Conservation (phyloP, 2,329 filamentous ascomycete species). For the Scytalidium sp. region DNA sequence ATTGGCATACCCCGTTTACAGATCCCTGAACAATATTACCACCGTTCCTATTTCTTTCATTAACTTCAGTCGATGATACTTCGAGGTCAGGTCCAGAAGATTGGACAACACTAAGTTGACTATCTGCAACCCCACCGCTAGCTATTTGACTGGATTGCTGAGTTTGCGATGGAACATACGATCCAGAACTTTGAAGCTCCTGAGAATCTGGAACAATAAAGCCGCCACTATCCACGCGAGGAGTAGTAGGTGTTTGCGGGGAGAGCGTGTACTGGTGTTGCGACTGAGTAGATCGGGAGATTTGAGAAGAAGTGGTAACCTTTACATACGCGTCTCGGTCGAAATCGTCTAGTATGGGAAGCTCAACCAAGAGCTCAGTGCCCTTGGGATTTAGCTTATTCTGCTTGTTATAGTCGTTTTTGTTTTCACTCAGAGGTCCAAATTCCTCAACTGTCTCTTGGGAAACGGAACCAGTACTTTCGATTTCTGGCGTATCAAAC, state of each 20-base stretch:
- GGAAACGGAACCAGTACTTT: slow-evolving; percentile 2
- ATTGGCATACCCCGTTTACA: neutral
- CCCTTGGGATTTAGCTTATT: slow-evolving; percentile 4
- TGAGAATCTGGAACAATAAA: slow-evolving; percentile 17
- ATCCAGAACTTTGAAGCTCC: slow-evolving; percentile 11
- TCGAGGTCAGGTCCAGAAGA: neutral
- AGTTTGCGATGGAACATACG: slow-evolving; percentile 9
- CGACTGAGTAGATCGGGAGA: slow-evolving; percentile 2
- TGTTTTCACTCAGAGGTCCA: slow-evolving; percentile 13
- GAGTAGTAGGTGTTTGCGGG: slow-evolving; percentile 2
- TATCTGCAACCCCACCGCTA: neutral
- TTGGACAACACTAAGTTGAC: neutral
- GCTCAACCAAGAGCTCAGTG: slow-evolving; percentile 8
- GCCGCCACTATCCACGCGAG: slow-evolving; percentile 16
- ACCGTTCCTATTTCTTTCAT: neutral
- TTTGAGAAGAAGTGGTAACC: slow-evolving; percentile 11
- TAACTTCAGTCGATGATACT: neutral
- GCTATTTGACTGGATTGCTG: neutral
- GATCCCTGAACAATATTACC: neutral
- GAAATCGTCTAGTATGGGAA: slow-evolving; percentile 12
- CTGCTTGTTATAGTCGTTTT: slow-evolving; percentile 23
- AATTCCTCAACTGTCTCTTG: slow-evolving; percentile 5
- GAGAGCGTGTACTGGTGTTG: neutral
- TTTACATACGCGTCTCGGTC: slow-evolving; percentile 13
- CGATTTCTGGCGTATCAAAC: neutral